Conservation (phyloP, 1,284 basidiomycete genomes). For the Ceratobasidium sp. region DNA sequence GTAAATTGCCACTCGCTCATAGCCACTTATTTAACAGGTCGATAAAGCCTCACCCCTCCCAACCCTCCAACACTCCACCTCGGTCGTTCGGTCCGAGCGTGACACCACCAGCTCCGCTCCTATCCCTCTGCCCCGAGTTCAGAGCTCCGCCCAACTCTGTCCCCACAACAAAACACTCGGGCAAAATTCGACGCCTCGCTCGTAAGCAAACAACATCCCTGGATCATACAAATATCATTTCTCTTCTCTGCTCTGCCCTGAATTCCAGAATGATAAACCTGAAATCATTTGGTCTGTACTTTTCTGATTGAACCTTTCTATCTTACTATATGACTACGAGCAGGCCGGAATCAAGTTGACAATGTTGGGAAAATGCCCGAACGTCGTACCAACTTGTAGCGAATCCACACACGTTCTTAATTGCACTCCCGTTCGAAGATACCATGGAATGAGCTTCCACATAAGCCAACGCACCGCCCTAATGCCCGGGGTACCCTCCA, state of each 20-base stretch:
- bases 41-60: background rate
- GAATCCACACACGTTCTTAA: too few species aligned
- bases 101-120: too few species aligned
- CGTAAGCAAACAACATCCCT: background rate
- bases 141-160: background rate
- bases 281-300: background rate
- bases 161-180: background rate
- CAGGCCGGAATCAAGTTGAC: too few species aligned
- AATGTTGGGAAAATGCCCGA: too few species aligned
- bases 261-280: background rate
- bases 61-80: background rate
- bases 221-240: background rate
- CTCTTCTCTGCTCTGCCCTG: background rate
- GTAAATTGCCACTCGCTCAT: background rate
- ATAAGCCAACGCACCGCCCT: too few species aligned
- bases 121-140: too few species aligned
- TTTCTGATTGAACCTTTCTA: conserved; percentile 2
- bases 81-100: too few species aligned
- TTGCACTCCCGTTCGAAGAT: too few species aligned
- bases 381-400: too few species aligned
- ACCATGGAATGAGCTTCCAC: too few species aligned
- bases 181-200: background rate
- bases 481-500: too few species aligned
- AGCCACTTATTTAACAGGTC: background rate
- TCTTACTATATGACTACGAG: background rate